Evolutionary conservation across 2,329 filamentous ascomycete genomes (phyloP).

Genomic region (Fusarium staphyleae): DNA sequence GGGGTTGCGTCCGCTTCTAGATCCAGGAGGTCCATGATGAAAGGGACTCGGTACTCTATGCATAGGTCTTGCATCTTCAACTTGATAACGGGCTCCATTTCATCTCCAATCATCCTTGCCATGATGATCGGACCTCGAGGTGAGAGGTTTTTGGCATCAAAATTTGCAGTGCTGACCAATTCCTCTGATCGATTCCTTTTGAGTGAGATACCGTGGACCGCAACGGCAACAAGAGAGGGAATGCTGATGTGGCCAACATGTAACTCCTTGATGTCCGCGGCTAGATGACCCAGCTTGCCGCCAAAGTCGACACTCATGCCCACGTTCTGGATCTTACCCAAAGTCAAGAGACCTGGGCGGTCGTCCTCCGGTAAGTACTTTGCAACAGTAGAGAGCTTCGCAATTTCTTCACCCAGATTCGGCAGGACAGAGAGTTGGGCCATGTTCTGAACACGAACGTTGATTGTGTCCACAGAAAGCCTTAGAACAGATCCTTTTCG

Average conservation of each 20-base stretch:
- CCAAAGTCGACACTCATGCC: constrained; percentile 69
- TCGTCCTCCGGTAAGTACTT: constrained; percentile 98
- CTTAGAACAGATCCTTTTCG: constrained; percentile 85
- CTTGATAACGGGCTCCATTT: constrained; percentile 90
- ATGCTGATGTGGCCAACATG: constrained; percentile 84
- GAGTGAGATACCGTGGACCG: constrained; percentile 68
- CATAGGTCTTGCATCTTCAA: constrained; percentile 84
- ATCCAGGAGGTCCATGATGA: constrained; percentile 79
- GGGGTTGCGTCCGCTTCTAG: constrained; percentile 71
- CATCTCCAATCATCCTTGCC: constrained; percentile 89
- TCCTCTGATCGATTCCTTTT: constrained; percentile 73
- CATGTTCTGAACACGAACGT: constrained; percentile 67
- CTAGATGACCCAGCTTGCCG: constrained; percentile 70
- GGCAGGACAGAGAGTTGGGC: constrained; percentile 72
- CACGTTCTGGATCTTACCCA: constrained; percentile 71
- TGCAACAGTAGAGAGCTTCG: constrained; percentile 83
- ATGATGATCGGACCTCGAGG: constrained; percentile 68
- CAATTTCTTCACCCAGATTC: constrained; percentile 77
- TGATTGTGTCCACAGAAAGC: constrained; percentile 69
- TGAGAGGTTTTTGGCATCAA: constrained; percentile 40
- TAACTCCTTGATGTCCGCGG: constrained; percentile 64
- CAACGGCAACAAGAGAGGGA: constrained; percentile 82
- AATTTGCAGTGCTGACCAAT: constrained; percentile 65
- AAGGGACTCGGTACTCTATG: constrained; percentile 88
- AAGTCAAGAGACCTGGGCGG: constrained; percentile 82